Conservation (phyloP, 1,139 yeast genomes). For the Saccharomycopsis crataegensis region DNA sequence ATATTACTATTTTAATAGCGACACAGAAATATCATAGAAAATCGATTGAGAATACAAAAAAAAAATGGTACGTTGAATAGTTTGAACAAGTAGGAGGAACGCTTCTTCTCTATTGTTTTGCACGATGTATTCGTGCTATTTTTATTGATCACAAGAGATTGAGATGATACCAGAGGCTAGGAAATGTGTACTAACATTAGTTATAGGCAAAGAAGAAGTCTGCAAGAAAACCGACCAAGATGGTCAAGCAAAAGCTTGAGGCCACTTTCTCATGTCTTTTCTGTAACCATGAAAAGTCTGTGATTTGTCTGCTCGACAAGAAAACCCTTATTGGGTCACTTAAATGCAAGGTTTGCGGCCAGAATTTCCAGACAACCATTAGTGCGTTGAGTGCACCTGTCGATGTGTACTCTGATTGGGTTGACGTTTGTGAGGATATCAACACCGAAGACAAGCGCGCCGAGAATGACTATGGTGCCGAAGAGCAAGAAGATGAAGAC, state of each 20-base stretch:
- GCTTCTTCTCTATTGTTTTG: no score
- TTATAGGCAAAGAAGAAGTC: constrained; percentile 60
- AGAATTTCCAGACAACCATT: constrained; percentile 83
- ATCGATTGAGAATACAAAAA: no score
- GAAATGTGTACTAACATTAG: background rate
- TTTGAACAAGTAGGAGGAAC: no score
- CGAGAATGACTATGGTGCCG: background rate
- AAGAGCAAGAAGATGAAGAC: constrained; percentile 8
- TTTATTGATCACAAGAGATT: no score
- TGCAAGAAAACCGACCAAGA: constrained; percentile 73
- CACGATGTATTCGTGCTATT: no score
- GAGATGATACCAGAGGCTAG: no score
- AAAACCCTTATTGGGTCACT: constrained; percentile 78
- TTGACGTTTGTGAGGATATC: constrained; percentile 96
- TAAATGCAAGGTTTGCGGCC: constrained; percentile 92
- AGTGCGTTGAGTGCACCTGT: constrained; percentile 63
- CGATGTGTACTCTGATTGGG: constrained; percentile 96
- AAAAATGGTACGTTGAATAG: no score
- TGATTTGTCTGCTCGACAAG: constrained; percentile 82
- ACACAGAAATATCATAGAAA: no score
- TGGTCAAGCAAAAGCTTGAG: constrained; percentile 72
- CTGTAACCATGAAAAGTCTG: constrained; percentile 93
- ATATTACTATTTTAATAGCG: no score
- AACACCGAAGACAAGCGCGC: constrained; percentile 31
- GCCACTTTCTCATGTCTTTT: constrained; percentile 86